Evolutionary conservation across 495 filamentous ascomycete genomes (phyloP).

Genomic region (Aspergillus coremiiformis): DNA sequence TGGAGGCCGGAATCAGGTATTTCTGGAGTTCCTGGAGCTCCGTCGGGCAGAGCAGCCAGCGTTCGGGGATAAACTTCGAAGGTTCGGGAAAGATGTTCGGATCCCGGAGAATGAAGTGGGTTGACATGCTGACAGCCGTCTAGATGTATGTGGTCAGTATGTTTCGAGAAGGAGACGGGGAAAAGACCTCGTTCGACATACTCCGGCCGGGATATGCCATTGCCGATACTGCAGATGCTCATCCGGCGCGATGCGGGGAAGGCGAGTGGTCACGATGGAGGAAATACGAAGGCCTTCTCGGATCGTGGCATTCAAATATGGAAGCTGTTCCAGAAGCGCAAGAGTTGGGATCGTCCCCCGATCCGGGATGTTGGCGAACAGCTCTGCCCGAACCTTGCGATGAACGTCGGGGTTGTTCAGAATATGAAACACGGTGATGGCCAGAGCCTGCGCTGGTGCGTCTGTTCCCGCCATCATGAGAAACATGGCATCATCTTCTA

Average conservation of each 20-base stretch:
- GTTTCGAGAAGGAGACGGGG: background rate
- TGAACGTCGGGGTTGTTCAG: conserved; percentile 16
- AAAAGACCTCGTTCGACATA: conserved; percentile 3
- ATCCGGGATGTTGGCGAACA: conserved; percentile 15
- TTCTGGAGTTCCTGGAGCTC: conserved; percentile 15
- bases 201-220: conserved; percentile 22
- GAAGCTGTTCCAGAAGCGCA: conserved; percentile 22
- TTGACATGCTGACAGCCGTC: conserved; percentile 20
- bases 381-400: conserved; percentile 18
- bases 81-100: conserved; percentile 32
- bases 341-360: conserved; percentile 3
- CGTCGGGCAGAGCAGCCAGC: conserved; percentile 33
- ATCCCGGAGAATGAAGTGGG: conserved; percentile 33
- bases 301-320: conserved; percentile 46
- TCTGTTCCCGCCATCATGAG: conserved; percentile 33
- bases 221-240: conserved; percentile 14
- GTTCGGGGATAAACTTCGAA: conserved; percentile 33
- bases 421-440: conserved; percentile 24
- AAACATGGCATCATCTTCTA: conserved; percentile 32
- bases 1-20: conserved; percentile 38
- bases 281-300: conserved; percentile 51
- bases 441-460: conserved; percentile 13
- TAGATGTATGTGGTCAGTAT: background rate
- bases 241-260: conserved; percentile 34
- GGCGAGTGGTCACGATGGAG: conserved; percentile 25